Evolutionary conservation across 2,329 filamentous ascomycete genomes (phyloP).

Genomic region (Epichloe coenophiala): DNA sequence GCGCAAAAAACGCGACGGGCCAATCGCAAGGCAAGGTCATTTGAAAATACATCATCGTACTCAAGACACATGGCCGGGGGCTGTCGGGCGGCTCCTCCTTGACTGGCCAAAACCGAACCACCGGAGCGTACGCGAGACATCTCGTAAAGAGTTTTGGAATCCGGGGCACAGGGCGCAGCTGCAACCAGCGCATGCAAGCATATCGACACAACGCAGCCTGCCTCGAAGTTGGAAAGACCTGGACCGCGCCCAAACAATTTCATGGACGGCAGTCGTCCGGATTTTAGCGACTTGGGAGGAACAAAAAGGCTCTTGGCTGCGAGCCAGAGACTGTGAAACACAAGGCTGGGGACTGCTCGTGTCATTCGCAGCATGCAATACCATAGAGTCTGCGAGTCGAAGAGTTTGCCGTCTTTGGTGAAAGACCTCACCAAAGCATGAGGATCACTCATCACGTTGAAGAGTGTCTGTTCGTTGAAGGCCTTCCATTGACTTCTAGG

Average conservation of each 20-base stretch:
- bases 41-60: conserved; percentile 50
- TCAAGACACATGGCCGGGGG: conserved; percentile 38
- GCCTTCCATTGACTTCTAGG: conserved; percentile 36
- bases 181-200: conserved; percentile 51
- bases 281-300: conserved; percentile 33
- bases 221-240: conserved; percentile 29
- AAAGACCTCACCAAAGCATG: conserved; percentile 43
- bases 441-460: conserved; percentile 48
- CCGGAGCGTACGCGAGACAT: conserved; percentile 47
- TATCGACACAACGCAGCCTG: conserved; percentile 41
- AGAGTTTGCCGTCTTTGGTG: conserved; percentile 33
- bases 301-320: conserved; percentile 47
- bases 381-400: conserved; percentile 49
- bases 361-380: conserved; percentile 49
- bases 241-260: conserved; percentile 3
- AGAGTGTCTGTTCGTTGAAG: conserved; percentile 52
- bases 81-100: conserved; percentile 32
- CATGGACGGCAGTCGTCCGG: conserved; percentile 19
- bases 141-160: conserved; percentile 37
- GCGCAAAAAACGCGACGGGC: conserved; percentile 45
- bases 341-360: conserved; percentile 40
- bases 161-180: conserved; percentile 36
- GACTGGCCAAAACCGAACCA: conserved; percentile 34
- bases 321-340: conserved; percentile 53
- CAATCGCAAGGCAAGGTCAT: conserved; percentile 45